Conservation (phyloP, 2,329 filamentous ascomycete genomes). For the Trichoderma afroharzianum region DNA sequence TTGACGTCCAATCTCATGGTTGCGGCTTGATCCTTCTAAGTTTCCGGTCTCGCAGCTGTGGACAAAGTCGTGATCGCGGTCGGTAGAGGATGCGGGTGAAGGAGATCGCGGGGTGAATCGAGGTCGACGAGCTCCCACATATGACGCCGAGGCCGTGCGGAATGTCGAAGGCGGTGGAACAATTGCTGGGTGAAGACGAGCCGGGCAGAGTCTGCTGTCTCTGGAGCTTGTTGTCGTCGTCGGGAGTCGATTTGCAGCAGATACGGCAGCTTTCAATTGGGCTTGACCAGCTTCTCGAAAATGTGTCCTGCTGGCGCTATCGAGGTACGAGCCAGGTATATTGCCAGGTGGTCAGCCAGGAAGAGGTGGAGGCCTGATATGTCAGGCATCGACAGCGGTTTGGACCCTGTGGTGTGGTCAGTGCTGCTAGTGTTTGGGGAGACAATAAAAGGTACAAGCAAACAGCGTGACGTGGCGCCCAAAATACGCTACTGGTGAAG, state of each 20-base stretch:
- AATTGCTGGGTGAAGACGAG: constrained; percentile 3
- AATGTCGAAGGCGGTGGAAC: background rate
- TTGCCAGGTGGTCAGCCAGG: constrained; percentile 14
- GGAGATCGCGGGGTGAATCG: constrained; percentile 16
- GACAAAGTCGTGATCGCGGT: background rate
- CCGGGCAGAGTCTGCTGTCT: constrained; percentile 15
- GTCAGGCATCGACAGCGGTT: background rate
- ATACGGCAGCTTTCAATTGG: constrained; percentile 14
- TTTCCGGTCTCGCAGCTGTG: background rate
- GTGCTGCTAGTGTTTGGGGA: background rate
- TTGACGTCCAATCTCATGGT: constrained; percentile 44
- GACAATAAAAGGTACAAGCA: background rate
- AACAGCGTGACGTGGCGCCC: background rate
- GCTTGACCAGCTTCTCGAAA: constrained; percentile 20
- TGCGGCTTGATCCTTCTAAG: constrained; percentile 17
- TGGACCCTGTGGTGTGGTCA: background rate
- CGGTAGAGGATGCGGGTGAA: background rate
- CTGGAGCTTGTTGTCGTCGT: constrained; percentile 11
- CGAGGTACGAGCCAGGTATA: constrained; percentile 10
- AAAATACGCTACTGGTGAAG: background rate
- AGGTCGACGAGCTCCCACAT: constrained; percentile 12
- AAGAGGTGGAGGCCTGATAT: constrained; percentile 6
- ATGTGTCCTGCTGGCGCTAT: constrained; percentile 18
- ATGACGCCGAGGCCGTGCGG: background rate
- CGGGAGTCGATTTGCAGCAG: constrained; percentile 15